These are phyloP conservation scores for Pseudogymnoascus pannorum DNA, from an alignment of 2,329 filamentous ascomycete genomes.

Conservation along the genomic window DNA sequence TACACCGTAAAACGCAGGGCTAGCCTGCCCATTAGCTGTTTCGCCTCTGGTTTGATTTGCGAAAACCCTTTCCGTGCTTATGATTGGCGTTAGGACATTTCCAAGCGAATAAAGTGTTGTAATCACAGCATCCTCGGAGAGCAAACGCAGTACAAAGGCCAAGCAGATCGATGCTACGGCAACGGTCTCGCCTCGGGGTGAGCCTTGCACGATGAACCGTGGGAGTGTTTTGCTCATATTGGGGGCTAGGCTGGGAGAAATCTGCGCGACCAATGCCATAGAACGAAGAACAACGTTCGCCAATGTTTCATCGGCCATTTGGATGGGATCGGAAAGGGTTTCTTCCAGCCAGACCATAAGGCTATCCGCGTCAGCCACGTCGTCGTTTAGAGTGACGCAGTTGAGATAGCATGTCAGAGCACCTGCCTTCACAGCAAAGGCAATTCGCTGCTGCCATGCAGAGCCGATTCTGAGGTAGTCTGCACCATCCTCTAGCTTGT, in stretches of 20 bases:
- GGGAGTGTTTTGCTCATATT: constrained; percentile 73
- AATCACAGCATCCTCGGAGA: constrained; percentile 90
- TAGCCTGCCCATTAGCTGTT: constrained; percentile 42
- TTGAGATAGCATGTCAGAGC: constrained; percentile 79
- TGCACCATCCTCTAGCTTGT: constrained; percentile 76
- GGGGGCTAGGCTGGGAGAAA: constrained; percentile 65
- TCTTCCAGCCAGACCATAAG: constrained; percentile 83
- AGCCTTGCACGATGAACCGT: constrained; percentile 79
- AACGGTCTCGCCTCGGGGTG: constrained; percentile 61
- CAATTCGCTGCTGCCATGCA: constrained; percentile 76
- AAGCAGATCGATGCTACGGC: constrained; percentile 76
- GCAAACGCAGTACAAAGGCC: constrained; percentile 68
- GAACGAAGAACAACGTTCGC: constrained; percentile 73
- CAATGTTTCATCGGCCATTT: constrained; percentile 74
- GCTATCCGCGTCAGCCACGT: constrained; percentile 69
- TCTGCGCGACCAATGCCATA: constrained; percentile 72
- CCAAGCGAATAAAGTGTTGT: constrained; percentile 95
- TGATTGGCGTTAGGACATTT: constrained; percentile 77
- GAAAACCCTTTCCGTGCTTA: constrained; percentile 40
- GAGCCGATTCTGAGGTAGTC: constrained; percentile 87
- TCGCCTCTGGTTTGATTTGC: constrained; percentile 12
- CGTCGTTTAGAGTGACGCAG: constrained; percentile 74
- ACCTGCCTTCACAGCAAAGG: constrained; percentile 77
- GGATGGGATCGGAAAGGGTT: constrained; percentile 66
- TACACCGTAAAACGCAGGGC: constrained; percentile 47